These are phyloP conservation scores for Cicer judaicum DNA, from an alignment of 306 rosid species.

Conservation along the genomic window DNA sequence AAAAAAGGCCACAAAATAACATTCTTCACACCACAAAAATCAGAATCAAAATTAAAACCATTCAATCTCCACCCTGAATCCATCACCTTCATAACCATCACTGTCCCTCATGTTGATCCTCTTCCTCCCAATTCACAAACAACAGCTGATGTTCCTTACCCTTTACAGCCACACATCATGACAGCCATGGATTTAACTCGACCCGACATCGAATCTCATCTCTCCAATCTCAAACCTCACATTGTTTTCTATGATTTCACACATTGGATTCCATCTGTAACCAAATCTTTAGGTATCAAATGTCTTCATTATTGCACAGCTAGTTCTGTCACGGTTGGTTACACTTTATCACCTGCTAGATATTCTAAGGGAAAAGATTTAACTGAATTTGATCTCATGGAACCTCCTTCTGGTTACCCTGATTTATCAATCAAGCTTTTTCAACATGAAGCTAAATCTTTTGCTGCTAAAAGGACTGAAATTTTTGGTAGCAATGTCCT, in stretches of 20 bases:
- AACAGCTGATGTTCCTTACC: conserved; percentile 46
- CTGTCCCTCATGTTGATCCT: conserved; percentile 45
- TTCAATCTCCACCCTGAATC: conserved; percentile 40
- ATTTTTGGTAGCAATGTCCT: conserved; percentile 39
- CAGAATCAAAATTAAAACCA: conserved; percentile 39
- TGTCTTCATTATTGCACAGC: conserved; percentile 36
- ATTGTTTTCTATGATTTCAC: conserved; percentile 53
- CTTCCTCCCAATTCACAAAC: conserved; percentile 49
- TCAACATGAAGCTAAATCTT: conserved; percentile 36
- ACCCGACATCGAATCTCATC: conserved; percentile 27
- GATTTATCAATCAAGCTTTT: conserved; percentile 41
- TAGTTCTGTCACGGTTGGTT: conserved; percentile 37
- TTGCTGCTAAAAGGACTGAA: neutral
- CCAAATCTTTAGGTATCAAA: conserved; percentile 37
- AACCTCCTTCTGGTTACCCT: conserved; percentile 49
- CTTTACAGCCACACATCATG: conserved; percentile 37
- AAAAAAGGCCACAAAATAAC: conserved; percentile 46
- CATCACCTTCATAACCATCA: conserved; percentile 42
- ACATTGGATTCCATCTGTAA: conserved; percentile 44
- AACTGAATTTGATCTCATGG: conserved; percentile 35
- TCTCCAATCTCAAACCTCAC: conserved; percentile 45
- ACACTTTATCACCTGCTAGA: conserved; percentile 22
- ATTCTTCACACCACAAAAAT: conserved; percentile 35
- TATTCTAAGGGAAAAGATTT: neutral
- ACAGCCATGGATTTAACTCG: conserved; percentile 51